A percentile compares a stretch with the other conserved stretches of the same genome.
Conservation (phyloP, 2,329 filamentous ascomycete species). For the Claviceps digitariae region DNA sequence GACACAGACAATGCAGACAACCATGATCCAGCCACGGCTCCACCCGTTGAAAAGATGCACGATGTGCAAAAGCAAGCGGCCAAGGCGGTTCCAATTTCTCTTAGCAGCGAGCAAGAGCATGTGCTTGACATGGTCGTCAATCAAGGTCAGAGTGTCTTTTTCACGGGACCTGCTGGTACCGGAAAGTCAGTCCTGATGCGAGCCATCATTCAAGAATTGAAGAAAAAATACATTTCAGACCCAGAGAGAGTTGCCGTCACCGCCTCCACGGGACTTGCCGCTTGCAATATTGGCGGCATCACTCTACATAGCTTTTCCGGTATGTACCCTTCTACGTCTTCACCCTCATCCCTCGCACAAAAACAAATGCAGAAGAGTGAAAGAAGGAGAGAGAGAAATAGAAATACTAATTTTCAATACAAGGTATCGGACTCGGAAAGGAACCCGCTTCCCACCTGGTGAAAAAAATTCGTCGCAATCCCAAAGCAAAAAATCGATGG, state of each 20-base stretch:
- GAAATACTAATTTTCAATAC: neutral
- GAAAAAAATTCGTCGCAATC: constrained; percentile 81
- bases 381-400: neutral
- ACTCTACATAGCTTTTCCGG: constrained; percentile 94
- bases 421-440: constrained; percentile 76
- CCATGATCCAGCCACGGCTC: constrained; percentile 20
- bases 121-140: constrained; percentile 75
- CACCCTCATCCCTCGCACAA: neutral
- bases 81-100: constrained; percentile 43
- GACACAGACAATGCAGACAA: constrained; percentile 15
- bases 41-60: constrained; percentile 23
- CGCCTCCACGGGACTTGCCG: constrained; percentile 87
- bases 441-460: constrained; percentile 68
- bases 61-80: constrained; percentile 23
- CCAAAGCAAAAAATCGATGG: constrained; percentile 83
- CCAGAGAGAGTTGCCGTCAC: constrained; percentile 83
- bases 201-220: constrained; percentile 72
- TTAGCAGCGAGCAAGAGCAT: constrained; percentile 76
- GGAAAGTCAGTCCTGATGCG: constrained; percentile 95
- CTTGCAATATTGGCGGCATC: constrained; percentile 91
- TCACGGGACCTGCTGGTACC: constrained; percentile 91
- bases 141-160: constrained; percentile 80
- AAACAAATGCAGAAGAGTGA: neutral
- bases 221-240: constrained; percentile 61
- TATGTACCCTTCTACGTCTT: neutral